phyloP scores from a whole-genome alignment of 73 alveolate genomes.

The Durusdinium trenchii region DNA sequence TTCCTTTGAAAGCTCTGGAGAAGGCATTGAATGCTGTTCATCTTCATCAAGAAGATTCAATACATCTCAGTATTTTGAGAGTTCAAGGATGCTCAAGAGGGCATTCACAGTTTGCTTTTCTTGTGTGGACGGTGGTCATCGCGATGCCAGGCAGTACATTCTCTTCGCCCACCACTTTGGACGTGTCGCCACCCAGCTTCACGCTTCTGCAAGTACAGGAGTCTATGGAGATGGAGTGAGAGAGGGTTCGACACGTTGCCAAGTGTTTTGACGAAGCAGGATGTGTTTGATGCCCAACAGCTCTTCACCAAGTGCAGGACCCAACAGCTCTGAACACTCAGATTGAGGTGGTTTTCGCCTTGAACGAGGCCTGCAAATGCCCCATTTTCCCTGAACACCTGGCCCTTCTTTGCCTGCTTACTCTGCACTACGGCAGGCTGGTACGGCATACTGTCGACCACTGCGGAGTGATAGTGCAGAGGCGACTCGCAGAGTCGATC shows the following conservation, averaged over 20 bases:
- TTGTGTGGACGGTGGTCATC: not conserved
- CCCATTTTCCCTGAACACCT: not conserved
- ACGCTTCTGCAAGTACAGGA: conserved; percentile 54
- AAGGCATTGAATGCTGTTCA: too few relatives aligned
- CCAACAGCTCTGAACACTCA: conserved; percentile 11
- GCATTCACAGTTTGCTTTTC: too few relatives aligned
- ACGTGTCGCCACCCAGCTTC: conserved; percentile 65
- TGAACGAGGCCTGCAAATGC: conserved; percentile 38
- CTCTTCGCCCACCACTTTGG: conserved; percentile 30
- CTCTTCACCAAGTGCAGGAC: conserved; percentile 8
- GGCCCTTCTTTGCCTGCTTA: not conserved
- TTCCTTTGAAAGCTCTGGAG: too few relatives aligned
- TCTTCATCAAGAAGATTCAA: too few relatives aligned
- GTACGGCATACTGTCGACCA: conserved; percentile 69
- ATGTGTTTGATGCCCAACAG: not conserved
- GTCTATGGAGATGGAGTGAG: not conserved
- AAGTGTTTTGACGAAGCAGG: not conserved
- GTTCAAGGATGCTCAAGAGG: too few relatives aligned
- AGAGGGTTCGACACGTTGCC: not conserved
- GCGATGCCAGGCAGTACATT: conserved; percentile 14
- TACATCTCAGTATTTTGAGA: too few relatives aligned
- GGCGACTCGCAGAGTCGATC: not conserved
- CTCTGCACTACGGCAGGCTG: conserved; percentile 6
- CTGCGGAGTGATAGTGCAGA: conserved; percentile 60
- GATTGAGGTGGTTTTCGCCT: conserved; percentile 45